Conservation (phyloP, 495 filamentous ascomycete genomes). For the Emericellopsis terricola region DNA sequence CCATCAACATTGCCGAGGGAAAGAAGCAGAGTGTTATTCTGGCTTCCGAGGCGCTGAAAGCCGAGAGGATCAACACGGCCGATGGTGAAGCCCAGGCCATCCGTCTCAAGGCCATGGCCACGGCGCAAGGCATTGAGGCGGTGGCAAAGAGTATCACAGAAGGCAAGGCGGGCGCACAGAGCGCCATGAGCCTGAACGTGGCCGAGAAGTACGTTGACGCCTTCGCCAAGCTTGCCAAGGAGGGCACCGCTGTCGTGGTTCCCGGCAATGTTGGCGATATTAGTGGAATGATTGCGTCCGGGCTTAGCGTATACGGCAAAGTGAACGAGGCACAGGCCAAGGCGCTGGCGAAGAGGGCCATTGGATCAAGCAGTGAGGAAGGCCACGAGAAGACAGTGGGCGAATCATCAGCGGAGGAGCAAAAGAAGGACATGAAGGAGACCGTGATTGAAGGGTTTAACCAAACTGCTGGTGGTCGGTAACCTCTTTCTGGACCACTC, state of each 20-base stretch:
- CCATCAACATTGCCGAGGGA: constrained; percentile 97
- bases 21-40: constrained; percentile 90
- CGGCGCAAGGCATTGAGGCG: constrained; percentile 71
- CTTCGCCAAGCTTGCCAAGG: constrained; percentile 76
- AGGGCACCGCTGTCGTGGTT: constrained; percentile 86
- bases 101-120: constrained; percentile 65
- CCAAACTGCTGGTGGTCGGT: constrained; percentile 6
- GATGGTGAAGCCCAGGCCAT: constrained; percentile 90
- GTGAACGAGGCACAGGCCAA: constrained; percentile 71
- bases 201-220: constrained; percentile 98
- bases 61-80: constrained; percentile 84
- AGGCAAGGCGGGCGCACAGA: constrained; percentile 56
- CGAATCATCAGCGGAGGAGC: constrained; percentile 4
- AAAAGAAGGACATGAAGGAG: constrained; percentile 11
- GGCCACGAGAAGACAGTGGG: constrained; percentile 3
- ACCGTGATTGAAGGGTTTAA: constrained; percentile 20
- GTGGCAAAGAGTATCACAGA: constrained; percentile 55
- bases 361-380: constrained; percentile 6
- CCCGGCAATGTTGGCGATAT: constrained; percentile 97
- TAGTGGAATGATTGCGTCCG: constrained; percentile 89
- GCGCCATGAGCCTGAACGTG: constrained; percentile 67
- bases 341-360: constrained; percentile 34
- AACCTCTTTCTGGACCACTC: not conserved
- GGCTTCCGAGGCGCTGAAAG: constrained; percentile 77
- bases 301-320: constrained; percentile 89